Evolutionary conservation across 306 rosid genomes (phyloP).

Genomic region (Styphnolobium japonicum): DNA sequence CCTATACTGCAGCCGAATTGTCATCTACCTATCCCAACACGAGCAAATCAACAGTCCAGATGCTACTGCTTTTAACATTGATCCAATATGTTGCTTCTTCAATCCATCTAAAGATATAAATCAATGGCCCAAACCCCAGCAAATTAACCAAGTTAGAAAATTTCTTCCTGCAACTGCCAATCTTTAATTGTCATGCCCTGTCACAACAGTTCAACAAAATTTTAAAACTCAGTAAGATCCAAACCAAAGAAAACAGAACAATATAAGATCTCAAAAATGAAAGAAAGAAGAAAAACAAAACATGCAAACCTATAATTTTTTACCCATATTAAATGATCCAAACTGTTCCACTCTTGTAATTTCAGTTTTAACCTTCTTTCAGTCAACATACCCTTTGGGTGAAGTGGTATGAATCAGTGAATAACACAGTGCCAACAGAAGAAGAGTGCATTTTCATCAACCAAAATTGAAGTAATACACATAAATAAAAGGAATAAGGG

Average conservation of each 20-base stretch:
- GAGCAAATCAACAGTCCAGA: slow-evolving; percentile 43
- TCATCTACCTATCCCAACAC: no score
- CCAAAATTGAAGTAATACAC: neutral
- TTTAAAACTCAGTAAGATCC: slow-evolving; percentile 16
- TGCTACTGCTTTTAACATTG: slow-evolving; percentile 62
- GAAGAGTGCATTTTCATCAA: slow-evolving; percentile 33
- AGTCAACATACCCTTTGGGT: neutral
- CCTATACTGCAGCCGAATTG: no score
- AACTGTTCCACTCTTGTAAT: neutral
- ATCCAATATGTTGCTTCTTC: slow-evolving; percentile 34
- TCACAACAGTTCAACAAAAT: slow-evolving; percentile 1
- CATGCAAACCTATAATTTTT: neutral
- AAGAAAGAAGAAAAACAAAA: neutral
- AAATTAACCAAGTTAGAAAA: neutral
- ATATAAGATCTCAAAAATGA: slow-evolving; percentile 35
- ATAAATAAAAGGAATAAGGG: neutral
- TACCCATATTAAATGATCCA: neutral
- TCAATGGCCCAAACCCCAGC: slow-evolving; percentile 10
- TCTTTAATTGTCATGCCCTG: slow-evolving; percentile 49
- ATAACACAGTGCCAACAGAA: slow-evolving; percentile 26
- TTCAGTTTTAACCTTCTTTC: neutral
- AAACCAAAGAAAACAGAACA: slow-evolving; percentile 14
- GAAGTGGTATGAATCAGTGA: slow-evolving; percentile 18
- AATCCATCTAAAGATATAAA: slow-evolving; percentile 43
- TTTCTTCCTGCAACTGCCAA: slow-evolving; percentile 24